phyloP scores from a whole-genome alignment of 2,329 filamentous ascomycete species.

The Aspergillus melleus region DNA sequence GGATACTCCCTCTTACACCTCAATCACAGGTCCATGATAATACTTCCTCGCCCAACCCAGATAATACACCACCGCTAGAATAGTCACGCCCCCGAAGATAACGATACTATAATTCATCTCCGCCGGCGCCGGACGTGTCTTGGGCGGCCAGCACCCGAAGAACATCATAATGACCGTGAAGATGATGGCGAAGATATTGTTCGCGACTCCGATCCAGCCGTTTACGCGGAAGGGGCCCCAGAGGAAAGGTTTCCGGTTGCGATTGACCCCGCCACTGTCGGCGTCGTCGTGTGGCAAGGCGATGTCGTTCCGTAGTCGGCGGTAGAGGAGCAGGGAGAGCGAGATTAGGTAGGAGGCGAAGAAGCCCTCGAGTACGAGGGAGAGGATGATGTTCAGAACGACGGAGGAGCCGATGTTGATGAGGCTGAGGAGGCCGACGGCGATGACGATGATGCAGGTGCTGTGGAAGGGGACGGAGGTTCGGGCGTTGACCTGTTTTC shows the following conservation, averaged over 20 bases:
- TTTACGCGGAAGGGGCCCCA: slow-evolving; percentile 34
- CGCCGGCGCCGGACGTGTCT: slow-evolving; percentile 21
- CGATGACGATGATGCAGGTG: slow-evolving; percentile 28
- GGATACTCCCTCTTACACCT: slow-evolving; percentile 13
- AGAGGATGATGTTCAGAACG: slow-evolving; percentile 53
- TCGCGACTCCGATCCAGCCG: slow-evolving; percentile 41
- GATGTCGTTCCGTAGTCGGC: slow-evolving; percentile 37
- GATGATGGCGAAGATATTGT: slow-evolving; percentile 45
- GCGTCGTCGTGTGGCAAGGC: slow-evolving; percentile 35
- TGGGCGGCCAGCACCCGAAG: slow-evolving; percentile 50
- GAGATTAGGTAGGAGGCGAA: slow-evolving; percentile 52
- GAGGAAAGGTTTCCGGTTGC: slow-evolving; percentile 15
- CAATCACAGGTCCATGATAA: slow-evolving; percentile 32
- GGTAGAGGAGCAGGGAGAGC: slow-evolving; percentile 44
- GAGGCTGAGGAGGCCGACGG: slow-evolving; percentile 40
- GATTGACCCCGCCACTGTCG: slow-evolving; percentile 3
- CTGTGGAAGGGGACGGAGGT: slow-evolving; percentile 22
- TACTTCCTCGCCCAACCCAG: slow-evolving; percentile 29
- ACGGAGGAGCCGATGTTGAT: slow-evolving; percentile 54
- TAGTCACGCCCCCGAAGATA: slow-evolving; percentile 40
- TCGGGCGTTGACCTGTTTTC: background rate
- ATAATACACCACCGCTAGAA: slow-evolving; percentile 43
- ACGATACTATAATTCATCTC: slow-evolving; percentile 53
- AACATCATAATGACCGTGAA: slow-evolving; percentile 48
- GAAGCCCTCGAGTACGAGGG: slow-evolving; percentile 47